A percentile compares a stretch with the other conserved stretches of the same genome.
phyloP scores from a whole-genome alignment of 208 protist species.

The Leishmania mexicana region DNA sequence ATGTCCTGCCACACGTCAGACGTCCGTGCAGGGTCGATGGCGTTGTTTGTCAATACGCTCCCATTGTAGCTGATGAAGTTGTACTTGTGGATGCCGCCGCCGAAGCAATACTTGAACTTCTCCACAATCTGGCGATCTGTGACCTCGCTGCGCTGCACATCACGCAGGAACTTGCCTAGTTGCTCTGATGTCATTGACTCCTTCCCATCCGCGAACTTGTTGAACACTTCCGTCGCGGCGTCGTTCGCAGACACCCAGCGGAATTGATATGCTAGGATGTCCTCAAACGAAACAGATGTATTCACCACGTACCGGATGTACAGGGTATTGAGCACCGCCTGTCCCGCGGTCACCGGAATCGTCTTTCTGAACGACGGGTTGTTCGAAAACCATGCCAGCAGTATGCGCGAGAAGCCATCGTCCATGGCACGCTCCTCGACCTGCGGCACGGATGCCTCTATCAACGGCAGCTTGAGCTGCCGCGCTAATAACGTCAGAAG shows the following conservation, averaged over 20 bases:
- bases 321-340: slow-evolving; percentile 60
- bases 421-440: slow-evolving; percentile 83
- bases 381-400: slow-evolving; percentile 72
- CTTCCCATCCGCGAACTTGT: slow-evolving; percentile 64
- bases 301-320: slow-evolving; percentile 60
- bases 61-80: slow-evolving; percentile 87
- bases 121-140: slow-evolving; percentile 79
- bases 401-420: slow-evolving; percentile 81
- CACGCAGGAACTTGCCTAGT: slow-evolving; percentile 76
- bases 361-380: slow-evolving; percentile 54
- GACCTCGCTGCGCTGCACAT: slow-evolving; percentile 67
- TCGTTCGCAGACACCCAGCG: slow-evolving; percentile 68
- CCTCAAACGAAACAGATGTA: slow-evolving; percentile 56
- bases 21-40: slow-evolving; percentile 71
- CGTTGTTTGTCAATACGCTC: slow-evolving; percentile 83
- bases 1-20: slow-evolving; percentile 91
- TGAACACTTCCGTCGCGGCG: slow-evolving; percentile 75
- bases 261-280: slow-evolving; percentile 66
- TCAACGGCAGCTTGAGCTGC: slow-evolving; percentile 55
- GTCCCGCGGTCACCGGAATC: slow-evolving; percentile 38
- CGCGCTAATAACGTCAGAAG: slow-evolving; percentile 27
- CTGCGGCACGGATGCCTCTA: slow-evolving; percentile 48
- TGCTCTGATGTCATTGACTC: slow-evolving; percentile 76
- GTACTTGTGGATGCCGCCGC: slow-evolving; percentile 81
- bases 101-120: slow-evolving; percentile 90